A percentile compares a stretch with the other conserved stretches of the same genome.
phyloP scores from a whole-genome alignment of 1,139 yeast genomes.

The Taphrina betulina region DNA sequence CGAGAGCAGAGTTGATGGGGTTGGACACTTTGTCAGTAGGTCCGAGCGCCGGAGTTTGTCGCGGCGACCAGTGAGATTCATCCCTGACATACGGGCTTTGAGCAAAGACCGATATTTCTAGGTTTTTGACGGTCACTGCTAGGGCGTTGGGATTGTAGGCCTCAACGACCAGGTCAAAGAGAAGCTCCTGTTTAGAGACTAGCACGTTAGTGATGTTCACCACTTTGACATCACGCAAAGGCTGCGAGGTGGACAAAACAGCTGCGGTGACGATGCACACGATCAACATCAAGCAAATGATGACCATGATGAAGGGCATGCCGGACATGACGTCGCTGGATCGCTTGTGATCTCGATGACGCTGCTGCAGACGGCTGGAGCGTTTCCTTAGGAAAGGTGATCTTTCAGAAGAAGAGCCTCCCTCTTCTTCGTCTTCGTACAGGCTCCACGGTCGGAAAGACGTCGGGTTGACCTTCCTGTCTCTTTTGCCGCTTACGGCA shows the following conservation, averaged over 20 bases:
- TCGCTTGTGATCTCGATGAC: not conserved
- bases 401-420: slow-evolving; percentile 13
- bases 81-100: slow-evolving; percentile 58
- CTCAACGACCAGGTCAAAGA: slow-evolving; percentile 72
- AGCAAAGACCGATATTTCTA: slow-evolving; percentile 85
- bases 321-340: slow-evolving; percentile 11
- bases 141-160: slow-evolving; percentile 88
- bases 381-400: slow-evolving; percentile 21
- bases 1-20: no score
- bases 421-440: slow-evolving; percentile 29
- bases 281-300: slow-evolving; percentile 27
- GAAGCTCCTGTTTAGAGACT: slow-evolving; percentile 79
- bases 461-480: slow-evolving; percentile 12
- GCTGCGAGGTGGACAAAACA: slow-evolving; percentile 88
- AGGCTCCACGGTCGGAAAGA: slow-evolving; percentile 21
- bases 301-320: slow-evolving; percentile 28
- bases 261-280: slow-evolving; percentile 27
- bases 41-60: not conserved
- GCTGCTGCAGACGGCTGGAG: slow-evolving; percentile 7
- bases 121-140: slow-evolving; percentile 61
- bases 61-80: not conserved
- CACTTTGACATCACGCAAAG: slow-evolving; percentile 65
- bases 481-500: not conserved
- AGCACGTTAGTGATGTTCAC: slow-evolving; percentile 64
- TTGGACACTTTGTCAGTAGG: not conserved